Percentiles rank a stretch among this genome's conserved stretches.
These are phyloP conservation scores for Acanthamoeba healyi DNA, from an alignment of 208 protist species.

Conservation along the genomic window DNA sequence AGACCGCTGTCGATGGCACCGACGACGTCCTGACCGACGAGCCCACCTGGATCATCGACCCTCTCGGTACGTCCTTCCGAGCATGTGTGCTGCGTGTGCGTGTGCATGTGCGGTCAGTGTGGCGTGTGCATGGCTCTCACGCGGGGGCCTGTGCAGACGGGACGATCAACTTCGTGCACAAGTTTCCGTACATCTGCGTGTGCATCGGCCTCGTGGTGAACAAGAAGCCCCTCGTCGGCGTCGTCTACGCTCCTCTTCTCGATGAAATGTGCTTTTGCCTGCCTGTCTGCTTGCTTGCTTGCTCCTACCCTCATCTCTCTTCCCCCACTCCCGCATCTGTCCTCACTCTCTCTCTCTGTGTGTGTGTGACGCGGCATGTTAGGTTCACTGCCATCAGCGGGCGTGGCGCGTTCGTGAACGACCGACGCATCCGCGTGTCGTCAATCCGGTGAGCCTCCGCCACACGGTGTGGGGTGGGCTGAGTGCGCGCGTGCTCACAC, in stretches of 20 bases:
- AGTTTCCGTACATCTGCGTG: conserved; percentile 80
- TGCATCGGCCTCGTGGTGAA: conserved; percentile 81
- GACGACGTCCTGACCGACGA: conserved; percentile 1
- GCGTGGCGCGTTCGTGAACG: conserved; percentile 82
- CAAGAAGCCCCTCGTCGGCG: conserved; percentile 80
- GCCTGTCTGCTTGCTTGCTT: neutral
- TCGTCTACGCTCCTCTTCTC: conserved; percentile 82
- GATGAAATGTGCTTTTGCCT: conserved; percentile 78
- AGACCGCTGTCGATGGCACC: neutral
- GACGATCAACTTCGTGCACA: conserved; percentile 88
- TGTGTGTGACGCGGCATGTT: neutral
- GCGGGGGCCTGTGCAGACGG: conserved; percentile 77
- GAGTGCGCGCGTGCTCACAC: neutral
- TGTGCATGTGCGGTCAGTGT: neutral
- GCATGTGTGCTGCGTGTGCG: neutral
- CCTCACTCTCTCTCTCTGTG: neutral
- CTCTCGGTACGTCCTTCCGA: neutral
- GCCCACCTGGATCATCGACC: conserved; percentile 86
- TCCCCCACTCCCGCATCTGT: too few species aligned
- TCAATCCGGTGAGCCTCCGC: neutral
- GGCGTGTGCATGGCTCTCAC: neutral
- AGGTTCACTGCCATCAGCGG: conserved; percentile 80
- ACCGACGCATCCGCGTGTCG: conserved; percentile 74
- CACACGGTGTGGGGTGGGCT: neutral
- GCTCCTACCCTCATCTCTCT: neutral